Evolutionary conservation across 495 filamentous ascomycete genomes (phyloP), one percentile per base, ranked within the genome.

Genomic region (Podospora bellae-mahoneyi): DNA sequence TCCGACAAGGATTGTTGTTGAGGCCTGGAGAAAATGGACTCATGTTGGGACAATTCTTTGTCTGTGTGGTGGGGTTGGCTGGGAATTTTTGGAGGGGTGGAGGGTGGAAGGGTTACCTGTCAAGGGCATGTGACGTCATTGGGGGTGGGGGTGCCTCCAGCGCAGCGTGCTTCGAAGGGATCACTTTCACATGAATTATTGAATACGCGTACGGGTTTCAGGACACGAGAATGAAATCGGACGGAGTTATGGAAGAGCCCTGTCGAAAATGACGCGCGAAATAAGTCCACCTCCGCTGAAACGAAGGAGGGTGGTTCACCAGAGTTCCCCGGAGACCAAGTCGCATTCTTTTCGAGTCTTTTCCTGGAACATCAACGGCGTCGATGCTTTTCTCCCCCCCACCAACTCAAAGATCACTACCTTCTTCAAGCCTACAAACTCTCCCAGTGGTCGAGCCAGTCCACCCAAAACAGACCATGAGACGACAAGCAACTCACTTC

Each of bases 341-440:
- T 26, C 23, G 16, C 48, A 57, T 13, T 20, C 67, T 5, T 63
- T 81, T 0, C 74, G 74, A 27, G 66, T 86, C 18, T 82, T 80
- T 66, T 79, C 81, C 0, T 85, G 83, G 82, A 86, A 85, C 65
- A 76, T 86, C 66, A 86, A 85, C 72, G 83, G 84, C 64, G 80
- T 86, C 13, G 58, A 60, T 2, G 75, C 82, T 0, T 83, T 82
- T 48, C 72, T 85, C 1, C 72, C 71, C 0, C 26, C 28, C 64
- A 78, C 68, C 53, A 68, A 57, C 6, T 23, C 58, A 2, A 68
- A 77, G 23, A 84, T 86, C 44, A 80, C 78, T 2, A 76, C 73
- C 26, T 85, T 80, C 72, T 83, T 86, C 69, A 48, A 67, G 23
- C 55, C n/a, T 23, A 83, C 85, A 67, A 48, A 64, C 4, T 18